phyloP scores from a whole-genome alignment of 768 basidiomycete genomes.

The Neoboletus magnificus region DNA sequence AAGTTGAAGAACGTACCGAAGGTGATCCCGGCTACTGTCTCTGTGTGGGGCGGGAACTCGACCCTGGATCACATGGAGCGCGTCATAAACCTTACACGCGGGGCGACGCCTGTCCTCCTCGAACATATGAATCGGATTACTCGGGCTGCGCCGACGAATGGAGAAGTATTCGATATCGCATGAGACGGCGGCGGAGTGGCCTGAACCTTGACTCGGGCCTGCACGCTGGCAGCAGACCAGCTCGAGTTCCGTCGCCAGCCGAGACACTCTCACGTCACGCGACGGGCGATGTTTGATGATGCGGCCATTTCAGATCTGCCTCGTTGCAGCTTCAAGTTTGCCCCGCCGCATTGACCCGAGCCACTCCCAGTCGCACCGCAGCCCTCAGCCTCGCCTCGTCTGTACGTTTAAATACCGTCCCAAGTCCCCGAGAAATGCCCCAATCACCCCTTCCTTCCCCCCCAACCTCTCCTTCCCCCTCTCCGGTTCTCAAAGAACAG shows the following conservation, averaged over 20 bases:
- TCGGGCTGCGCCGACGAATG: neutral
- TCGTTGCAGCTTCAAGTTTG: conserved; percentile 19
- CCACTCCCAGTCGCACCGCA: conserved; percentile 3
- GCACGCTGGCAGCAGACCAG: too few species aligned
- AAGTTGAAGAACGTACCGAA: neutral
- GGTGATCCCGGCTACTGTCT: neutral
- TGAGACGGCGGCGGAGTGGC: too few species aligned
- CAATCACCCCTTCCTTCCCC: conserved; percentile 10
- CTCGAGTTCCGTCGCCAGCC: neutral
- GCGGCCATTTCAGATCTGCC: conserved; percentile 5
- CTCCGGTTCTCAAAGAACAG: conserved; percentile 5
- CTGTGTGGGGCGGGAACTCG: neutral
- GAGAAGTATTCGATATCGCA: too few species aligned
- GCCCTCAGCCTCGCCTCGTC: conserved; percentile 10
- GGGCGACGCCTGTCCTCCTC: neutral
- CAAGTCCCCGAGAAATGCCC: neutral
- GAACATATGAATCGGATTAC: neutral
- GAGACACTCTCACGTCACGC: neutral
- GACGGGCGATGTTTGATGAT: too few species aligned
- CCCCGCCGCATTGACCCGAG: conserved; percentile 9
- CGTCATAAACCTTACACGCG: too few species aligned
- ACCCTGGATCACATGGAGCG: too few species aligned
- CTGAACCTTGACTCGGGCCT: too few species aligned
- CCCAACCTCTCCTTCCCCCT: neutral
- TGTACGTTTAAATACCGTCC: conserved; percentile 27